Evolutionary conservation across 1,284 basidiomycete genomes (phyloP).

Genomic region (Rhodofomes roseus): DNA sequence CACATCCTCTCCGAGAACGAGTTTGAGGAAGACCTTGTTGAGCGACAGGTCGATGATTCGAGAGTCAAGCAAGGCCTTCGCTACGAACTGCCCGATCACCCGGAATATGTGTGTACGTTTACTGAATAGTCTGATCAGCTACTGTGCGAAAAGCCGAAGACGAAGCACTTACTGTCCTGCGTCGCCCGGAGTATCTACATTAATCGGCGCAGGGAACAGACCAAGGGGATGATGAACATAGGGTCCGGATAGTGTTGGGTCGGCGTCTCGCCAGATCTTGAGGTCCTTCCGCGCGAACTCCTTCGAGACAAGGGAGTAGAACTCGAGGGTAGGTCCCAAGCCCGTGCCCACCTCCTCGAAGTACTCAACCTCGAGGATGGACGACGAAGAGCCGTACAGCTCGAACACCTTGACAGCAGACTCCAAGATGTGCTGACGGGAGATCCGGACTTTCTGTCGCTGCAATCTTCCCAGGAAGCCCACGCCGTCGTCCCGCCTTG

Average conservation of each 20-base stretch:
- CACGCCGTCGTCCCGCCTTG: slow-evolving; percentile 84
- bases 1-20: slow-evolving; percentile 82
- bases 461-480: slow-evolving; percentile 90
- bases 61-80: slow-evolving; percentile 95
- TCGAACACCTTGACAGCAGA: slow-evolving; percentile 99
- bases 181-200: slow-evolving; percentile 58
- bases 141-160: neutral
- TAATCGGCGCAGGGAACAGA: slow-evolving; percentile 86
- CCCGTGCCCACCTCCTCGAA: slow-evolving; percentile 99
- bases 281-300: slow-evolving; percentile 89
- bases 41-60: slow-evolving; percentile 96
- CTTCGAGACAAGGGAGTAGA: slow-evolving; percentile 91
- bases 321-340: slow-evolving; percentile 96
- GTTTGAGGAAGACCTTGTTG: slow-evolving; percentile 89
- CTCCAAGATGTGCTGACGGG: slow-evolving; percentile 90
- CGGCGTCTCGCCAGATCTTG: slow-evolving; percentile 89
- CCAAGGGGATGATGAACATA: slow-evolving; percentile 84
- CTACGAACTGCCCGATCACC: slow-evolving; percentile 95
- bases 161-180: slow-evolving; percentile 61
- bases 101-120: slow-evolving; percentile 83
- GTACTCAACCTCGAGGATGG: slow-evolving; percentile 96
- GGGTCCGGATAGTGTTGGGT: slow-evolving; percentile 54
- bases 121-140: slow-evolving; percentile 31
- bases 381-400: slow-evolving; percentile 90
- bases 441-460: slow-evolving; percentile 96